Conservation (phyloP, 2,329 filamentous ascomycete genomes). For the Blumeriella jaapii region DNA sequence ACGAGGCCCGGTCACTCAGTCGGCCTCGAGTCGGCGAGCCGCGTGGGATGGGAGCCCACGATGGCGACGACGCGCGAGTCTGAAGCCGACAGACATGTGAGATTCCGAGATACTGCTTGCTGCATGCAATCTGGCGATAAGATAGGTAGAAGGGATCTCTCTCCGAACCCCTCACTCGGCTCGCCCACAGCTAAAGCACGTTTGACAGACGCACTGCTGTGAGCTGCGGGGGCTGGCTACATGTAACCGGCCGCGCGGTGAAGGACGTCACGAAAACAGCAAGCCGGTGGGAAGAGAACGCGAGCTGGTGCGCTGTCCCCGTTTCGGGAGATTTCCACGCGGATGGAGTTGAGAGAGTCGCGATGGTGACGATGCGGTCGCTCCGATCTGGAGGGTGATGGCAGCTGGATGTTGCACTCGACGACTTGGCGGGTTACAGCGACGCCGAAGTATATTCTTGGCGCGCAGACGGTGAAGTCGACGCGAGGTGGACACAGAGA, state of each 20-base stretch:
- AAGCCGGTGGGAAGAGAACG: not conserved
- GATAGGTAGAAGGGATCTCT: too few species aligned
- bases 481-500: not conserved
- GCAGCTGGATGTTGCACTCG: not conserved
- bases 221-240: not conserved
- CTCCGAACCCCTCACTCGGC: too few species aligned
- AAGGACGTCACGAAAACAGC: not conserved
- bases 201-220: too few species aligned
- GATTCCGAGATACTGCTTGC: not conserved
- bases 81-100: not conserved
- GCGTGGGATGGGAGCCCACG: not conserved
- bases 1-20: not conserved
- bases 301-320: not conserved
- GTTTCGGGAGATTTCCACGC: not conserved
- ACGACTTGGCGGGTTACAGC: not conserved
- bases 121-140: too few species aligned
- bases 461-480: not conserved
- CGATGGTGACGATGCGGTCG: not conserved
- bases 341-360: not conserved
- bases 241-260: too few species aligned
- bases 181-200: too few species aligned
- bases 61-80: not conserved
- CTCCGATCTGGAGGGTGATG: not conserved
- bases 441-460: not conserved
- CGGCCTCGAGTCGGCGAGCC: not conserved